Percentiles rank a stretch among this genome's conserved stretches.
Evolutionary conservation across 352 stramenopile species (phyloP).

Genomic region (Globisporangium barbulae): DNA sequence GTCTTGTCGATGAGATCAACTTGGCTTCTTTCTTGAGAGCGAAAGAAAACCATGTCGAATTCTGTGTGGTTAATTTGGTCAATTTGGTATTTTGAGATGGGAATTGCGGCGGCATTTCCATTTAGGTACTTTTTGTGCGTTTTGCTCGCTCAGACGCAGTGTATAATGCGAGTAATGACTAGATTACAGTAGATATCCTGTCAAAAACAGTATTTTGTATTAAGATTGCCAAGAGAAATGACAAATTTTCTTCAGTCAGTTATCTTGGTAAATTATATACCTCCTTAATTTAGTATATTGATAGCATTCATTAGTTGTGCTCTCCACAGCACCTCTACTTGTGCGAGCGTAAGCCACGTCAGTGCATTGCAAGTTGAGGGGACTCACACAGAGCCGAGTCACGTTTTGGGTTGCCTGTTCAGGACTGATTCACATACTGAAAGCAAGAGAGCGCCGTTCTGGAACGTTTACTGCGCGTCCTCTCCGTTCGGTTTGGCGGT

Average conservation of each 20-base stretch:
- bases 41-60: too few relatives aligned
- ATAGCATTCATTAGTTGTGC: not conserved
- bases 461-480: conserved; percentile 6
- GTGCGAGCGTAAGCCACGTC: conserved; percentile 31
- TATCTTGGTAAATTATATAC: not conserved
- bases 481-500: not conserved
- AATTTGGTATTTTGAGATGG: not conserved
- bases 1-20: not conserved
- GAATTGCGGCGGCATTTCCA: not conserved
- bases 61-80: not conserved
- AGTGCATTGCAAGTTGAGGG: conserved; percentile 38
- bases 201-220: not conserved
- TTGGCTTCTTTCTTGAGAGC: conserved; percentile 1
- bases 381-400: not conserved
- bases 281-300: not conserved
- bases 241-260: too few relatives aligned
- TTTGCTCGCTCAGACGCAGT: not conserved
- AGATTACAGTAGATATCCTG: not conserved
- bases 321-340: not conserved
- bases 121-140: not conserved
- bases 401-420: conserved; percentile 22
- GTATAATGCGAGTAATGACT: not conserved
- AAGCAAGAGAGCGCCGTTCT: conserved; percentile 14
- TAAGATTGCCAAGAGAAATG: not conserved
- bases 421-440: conserved; percentile 10